Evolutionary conservation across 2,329 filamentous ascomycete genomes (phyloP).

Genomic region (Phaeosphaeria sp.): DNA sequence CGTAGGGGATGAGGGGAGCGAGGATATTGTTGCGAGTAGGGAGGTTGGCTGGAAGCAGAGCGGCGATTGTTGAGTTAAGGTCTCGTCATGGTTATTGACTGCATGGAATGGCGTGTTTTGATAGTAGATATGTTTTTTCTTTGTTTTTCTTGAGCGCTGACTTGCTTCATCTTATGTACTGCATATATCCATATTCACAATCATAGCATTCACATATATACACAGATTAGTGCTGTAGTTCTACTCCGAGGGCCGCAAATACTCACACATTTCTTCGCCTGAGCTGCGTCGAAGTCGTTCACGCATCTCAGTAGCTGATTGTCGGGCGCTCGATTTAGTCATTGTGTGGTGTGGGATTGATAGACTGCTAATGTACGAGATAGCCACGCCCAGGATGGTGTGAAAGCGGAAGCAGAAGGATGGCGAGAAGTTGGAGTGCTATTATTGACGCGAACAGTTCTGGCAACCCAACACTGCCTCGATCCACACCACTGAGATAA

Average conservation of each 20-base stretch:
- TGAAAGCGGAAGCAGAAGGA: too few species aligned
- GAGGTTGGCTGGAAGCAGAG: conserved; percentile 15
- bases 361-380: not conserved
- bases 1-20: conserved; percentile 22
- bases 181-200: not conserved
- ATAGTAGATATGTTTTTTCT: too few species aligned
- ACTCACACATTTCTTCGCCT: not conserved
- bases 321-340: not conserved
- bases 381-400: not conserved
- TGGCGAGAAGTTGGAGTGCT: not conserved
- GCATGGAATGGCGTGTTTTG: too few species aligned
- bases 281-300: not conserved
- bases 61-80: not conserved
- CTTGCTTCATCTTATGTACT: not conserved
- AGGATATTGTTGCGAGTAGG: conserved; percentile 15
- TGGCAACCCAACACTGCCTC: not conserved
- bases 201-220: not conserved
- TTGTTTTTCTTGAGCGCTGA: not conserved
- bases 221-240: not conserved
- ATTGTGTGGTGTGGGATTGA: not conserved
- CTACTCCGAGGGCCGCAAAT: not conserved
- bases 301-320: not conserved
- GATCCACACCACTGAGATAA: not conserved
- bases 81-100: not conserved
- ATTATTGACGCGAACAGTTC: not conserved